These are phyloP conservation scores for Myxozyma mucilagina DNA, from an alignment of 805 yeast genomes.

Conservation along the genomic window DNA sequence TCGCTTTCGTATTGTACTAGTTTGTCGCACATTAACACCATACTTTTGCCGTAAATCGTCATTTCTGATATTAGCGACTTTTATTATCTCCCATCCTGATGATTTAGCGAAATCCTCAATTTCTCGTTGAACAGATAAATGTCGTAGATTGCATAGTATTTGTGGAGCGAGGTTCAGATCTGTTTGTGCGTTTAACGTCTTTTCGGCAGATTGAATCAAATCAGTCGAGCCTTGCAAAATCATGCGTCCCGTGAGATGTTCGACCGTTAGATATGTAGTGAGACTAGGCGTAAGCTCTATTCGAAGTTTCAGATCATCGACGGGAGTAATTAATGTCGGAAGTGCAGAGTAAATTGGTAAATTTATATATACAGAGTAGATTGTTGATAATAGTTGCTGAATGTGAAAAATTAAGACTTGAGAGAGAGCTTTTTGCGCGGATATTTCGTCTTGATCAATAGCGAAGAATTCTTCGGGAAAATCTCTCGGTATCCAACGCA, in stretches of 20 bases:
- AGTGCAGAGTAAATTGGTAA: conserved; percentile 14
- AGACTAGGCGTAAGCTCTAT: conserved; percentile 25
- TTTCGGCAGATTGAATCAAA: conserved; percentile 24
- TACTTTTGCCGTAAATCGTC: conserved; percentile 30
- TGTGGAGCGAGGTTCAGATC: conserved; percentile 19
- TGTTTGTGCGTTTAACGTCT: conserved; percentile 19
- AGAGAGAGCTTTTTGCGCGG: conserved; percentile 26
- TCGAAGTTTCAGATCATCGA: conserved; percentile 22
- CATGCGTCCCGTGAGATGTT: conserved; percentile 29
- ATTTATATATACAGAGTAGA: conserved; percentile 8
- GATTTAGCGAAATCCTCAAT: conserved; percentile 18
- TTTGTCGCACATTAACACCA: conserved; percentile 19
- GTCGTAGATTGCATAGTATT: conserved; percentile 21
- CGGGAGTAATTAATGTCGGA: conserved; percentile 18
- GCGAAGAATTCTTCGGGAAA: conserved; percentile 12
- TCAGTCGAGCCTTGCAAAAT: conserved; percentile 24
- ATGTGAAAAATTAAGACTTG: conserved; percentile 26
- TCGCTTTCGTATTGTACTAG: conserved; percentile 18
- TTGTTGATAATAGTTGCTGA: conserved; percentile 20
- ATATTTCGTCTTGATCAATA: conserved; percentile 22
- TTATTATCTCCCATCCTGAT: conserved; percentile 29
- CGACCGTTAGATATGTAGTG: conserved; percentile 26
- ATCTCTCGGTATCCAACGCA: conserved; percentile 26
- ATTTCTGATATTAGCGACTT: conserved; percentile 21
- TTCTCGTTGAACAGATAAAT: conserved; percentile 27